These are phyloP conservation scores for Camellia sinensis DNA, from an alignment of 148 eudicot species.

Conservation along the genomic window DNA sequence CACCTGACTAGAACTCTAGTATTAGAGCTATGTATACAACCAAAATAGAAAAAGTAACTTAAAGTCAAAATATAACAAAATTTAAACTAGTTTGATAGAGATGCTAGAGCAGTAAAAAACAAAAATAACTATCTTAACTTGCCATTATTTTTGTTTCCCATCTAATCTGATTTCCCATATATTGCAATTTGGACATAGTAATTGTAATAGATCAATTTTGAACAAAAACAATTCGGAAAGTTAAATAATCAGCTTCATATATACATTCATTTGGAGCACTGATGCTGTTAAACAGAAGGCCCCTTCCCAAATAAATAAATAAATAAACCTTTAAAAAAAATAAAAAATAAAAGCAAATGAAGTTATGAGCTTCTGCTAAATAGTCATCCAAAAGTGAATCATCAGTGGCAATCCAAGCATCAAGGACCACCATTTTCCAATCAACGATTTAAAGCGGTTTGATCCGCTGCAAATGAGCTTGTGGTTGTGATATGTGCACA, in stretches of 20 bases:
- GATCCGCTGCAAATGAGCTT: slow-evolving; percentile 54
- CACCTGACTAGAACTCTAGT: too few species aligned
- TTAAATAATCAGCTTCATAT: neutral
- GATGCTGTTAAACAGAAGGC: neutral
- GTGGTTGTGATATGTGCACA: slow-evolving; percentile 61
- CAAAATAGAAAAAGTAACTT: too few species aligned
- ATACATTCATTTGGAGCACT: neutral
- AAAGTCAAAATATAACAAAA: too few species aligned
- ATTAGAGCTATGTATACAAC: too few species aligned
- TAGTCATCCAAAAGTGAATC: slow-evolving; percentile 11
- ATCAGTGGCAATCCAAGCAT: slow-evolving; percentile 24
- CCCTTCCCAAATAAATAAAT: neutral
- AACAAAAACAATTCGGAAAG: neutral
- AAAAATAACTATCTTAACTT: too few species aligned
- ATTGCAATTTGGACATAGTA: neutral
- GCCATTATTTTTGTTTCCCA: too few species aligned
- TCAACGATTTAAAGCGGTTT: slow-evolving; percentile 19
- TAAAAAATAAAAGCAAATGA: neutral
- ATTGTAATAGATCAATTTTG: neutral
- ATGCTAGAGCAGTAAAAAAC: too few species aligned
- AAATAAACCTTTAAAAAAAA: neutral
- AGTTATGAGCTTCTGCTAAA: neutral
- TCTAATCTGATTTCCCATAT: too few species aligned
- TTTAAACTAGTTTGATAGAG: too few species aligned
- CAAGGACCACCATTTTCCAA: slow-evolving; percentile 30